Base-by-base conservation (phyloP, 108 stramenopile genomes). In the Cylindrotheca fusiformis region DNA sequence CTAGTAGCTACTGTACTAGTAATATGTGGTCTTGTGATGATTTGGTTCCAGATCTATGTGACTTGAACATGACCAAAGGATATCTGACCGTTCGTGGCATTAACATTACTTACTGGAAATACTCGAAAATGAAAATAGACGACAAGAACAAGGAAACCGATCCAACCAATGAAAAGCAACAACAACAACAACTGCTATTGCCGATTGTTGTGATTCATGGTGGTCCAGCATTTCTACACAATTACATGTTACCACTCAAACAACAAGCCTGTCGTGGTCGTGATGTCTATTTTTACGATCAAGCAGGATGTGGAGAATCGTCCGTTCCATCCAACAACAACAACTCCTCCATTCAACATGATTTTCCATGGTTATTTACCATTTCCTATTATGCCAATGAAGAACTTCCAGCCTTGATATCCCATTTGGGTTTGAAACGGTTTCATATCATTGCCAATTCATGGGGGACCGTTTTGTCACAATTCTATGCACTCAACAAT, bases 281-380 rank as follows among this genome's bases (percentile, higher is more conserved):
- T 8, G 58, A 58, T 32, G 55, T 81, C 22, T 66, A 71, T 47
- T 81, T 81, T 52, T 81, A 81, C 58, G 80, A 81, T 65, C 76
- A 81, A 52, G 69, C 68, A 23, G 80, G 76, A 14, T 75, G 76
- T 48, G 80, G 80, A 1, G 51, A 60, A 53, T 73, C 70, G 0
- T n/a, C n/a, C n/a, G n/a, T n/a, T n/a, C 49, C 17, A 8, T 20
- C 55, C 72, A 29, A 68, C 65, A 17, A 65, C 48, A 8, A 32
- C n/a, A n/a, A n/a, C n/a, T n/a, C n/a, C n/a, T n/a, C n/a, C n/a
- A n/a, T n/a, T n/a, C n/a, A n/a, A n/a, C n/a, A n/a, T n/a, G n/a
- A n/a, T n/a, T n/a, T n/a, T n/a, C n/a, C n/a, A n/a, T n/a, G n/a
- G n/a, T n/a, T n/a, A n/a, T n/a, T n/a, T n/a, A n/a, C n/a, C n/a